Conservation (phyloP, 306 rosid species). For the Fragaria ananassa region DNA sequence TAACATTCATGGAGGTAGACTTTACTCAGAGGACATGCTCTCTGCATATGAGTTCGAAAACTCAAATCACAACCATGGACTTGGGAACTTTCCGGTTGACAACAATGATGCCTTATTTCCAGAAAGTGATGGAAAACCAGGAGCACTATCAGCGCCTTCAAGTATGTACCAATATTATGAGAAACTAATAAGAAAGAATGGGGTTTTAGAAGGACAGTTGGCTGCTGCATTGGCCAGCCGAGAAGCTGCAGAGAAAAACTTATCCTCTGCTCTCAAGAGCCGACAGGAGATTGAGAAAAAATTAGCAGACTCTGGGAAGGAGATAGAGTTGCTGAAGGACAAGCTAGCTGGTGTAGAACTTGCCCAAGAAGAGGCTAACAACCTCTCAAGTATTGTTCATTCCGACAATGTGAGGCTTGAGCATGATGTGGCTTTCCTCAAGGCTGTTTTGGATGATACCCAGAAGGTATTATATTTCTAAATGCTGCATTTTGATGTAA, state of each 20-base stretch:
- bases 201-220: slow-evolving; percentile 80
- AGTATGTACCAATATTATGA: slow-evolving; percentile 67
- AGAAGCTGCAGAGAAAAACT: slow-evolving; percentile 73
- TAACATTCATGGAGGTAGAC: slow-evolving; percentile 43
- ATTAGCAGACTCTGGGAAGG: slow-evolving; percentile 50
- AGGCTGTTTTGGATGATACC: slow-evolving; percentile 92
- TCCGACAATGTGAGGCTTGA: slow-evolving; percentile 94
- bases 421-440: slow-evolving; percentile 98
- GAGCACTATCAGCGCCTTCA: slow-evolving; percentile 51
- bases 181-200: slow-evolving; percentile 63
- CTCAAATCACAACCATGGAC: slow-evolving; percentile 46
- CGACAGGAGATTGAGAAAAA: slow-evolving; percentile 73
- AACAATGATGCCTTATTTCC: slow-evolving; percentile 39
- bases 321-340: slow-evolving; percentile 72
- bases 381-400: slow-evolving; percentile 78
- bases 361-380: slow-evolving; percentile 81
- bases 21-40: slow-evolving; percentile 40
- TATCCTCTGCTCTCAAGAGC: slow-evolving; percentile 61
- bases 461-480: slow-evolving; percentile 60
- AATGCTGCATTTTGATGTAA: background rate
- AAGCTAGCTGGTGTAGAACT: slow-evolving; percentile 69
- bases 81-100: slow-evolving; percentile 42
- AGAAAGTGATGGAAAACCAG: slow-evolving; percentile 50
- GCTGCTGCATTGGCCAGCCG: slow-evolving; percentile 65
- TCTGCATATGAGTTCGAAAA: slow-evolving; percentile 43